Conservation (phyloP, 139 green algal species). For the Micractinium conductrix region DNA sequence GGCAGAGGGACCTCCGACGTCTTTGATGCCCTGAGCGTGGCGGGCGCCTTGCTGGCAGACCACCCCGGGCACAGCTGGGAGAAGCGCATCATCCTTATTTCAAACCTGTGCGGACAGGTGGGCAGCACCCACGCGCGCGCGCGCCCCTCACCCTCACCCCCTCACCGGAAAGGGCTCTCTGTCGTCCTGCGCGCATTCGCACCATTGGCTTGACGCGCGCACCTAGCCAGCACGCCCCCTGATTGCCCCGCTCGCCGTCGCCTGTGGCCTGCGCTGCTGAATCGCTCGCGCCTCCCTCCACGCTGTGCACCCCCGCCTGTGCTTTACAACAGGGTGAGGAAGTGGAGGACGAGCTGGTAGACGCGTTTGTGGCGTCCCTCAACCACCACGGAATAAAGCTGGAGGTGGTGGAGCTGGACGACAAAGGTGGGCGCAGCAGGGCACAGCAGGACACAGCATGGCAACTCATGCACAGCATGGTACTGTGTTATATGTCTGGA, state of each 20-base stretch:
- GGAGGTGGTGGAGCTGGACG: constrained; percentile 33
- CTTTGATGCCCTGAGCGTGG: constrained; percentile 44
- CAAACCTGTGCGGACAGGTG: constrained; percentile 26
- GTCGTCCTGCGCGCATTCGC: too few species aligned
- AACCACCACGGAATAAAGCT: constrained; percentile 2
- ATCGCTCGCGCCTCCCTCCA: too few species aligned
- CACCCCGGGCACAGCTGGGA: background rate
- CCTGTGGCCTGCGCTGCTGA: too few species aligned
- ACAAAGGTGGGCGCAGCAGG: background rate
- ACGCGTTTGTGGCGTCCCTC: background rate
- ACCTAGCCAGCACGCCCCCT: background rate
- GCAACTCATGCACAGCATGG: too few species aligned
- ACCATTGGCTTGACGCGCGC: too few species aligned
- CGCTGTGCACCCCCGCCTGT: too few species aligned
- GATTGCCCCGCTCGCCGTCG: background rate
- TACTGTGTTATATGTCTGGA: too few species aligned
- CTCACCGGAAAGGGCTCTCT: too few species aligned
- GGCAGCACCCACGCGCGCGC: too few species aligned
- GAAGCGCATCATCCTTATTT: constrained; percentile 31
- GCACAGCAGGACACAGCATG: too few species aligned
- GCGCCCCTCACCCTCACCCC: too few species aligned
- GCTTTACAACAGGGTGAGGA: background rate
- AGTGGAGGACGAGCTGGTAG: background rate
- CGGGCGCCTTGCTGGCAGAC: background rate
- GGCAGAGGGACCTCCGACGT: constrained; percentile 35